These are phyloP conservation scores for Eucalyptus polybractea DNA, from an alignment of 345 rosid species.

Conservation along the genomic window DNA sequence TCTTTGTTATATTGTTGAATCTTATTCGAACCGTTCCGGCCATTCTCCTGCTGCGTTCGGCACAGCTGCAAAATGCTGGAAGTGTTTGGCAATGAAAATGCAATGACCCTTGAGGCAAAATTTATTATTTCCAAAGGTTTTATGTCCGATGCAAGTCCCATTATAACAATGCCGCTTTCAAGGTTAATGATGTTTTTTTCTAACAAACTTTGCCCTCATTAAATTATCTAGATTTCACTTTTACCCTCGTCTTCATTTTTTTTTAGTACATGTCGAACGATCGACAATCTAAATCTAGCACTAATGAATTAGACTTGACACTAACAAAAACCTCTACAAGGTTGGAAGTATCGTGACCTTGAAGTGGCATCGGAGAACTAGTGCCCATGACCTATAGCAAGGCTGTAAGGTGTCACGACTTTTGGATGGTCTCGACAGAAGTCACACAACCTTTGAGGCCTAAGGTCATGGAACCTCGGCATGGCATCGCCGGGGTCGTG, in stretches of 20 bases:
- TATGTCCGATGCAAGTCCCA: background rate
- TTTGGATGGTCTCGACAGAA: fast-evolving
- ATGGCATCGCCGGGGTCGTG: fast-evolving
- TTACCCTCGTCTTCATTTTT: background rate
- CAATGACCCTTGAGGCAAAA: background rate
- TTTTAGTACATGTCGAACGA: fast-evolving
- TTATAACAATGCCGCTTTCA: background rate
- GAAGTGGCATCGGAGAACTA: fast-evolving
- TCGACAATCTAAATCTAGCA: fast-evolving
- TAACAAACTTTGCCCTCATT: background rate
- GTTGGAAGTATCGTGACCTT: fast-evolving
- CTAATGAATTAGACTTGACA: background rate
- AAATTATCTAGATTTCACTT: background rate
- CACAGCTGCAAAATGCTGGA: background rate
- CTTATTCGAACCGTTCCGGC: background rate
- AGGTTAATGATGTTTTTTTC: background rate
- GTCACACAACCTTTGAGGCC: fast-evolving
- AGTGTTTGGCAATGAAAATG: background rate
- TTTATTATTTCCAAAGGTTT: too few relatives aligned
- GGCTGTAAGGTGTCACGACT: fast-evolving
- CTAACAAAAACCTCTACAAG: background rate
- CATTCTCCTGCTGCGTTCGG: background rate
- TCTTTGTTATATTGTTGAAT: background rate
- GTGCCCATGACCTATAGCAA: background rate
- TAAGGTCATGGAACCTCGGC: background rate